Base-by-base conservation (phyloP, 352 stramenopile species). In the Phytophthora fragariaefolia region DNA sequence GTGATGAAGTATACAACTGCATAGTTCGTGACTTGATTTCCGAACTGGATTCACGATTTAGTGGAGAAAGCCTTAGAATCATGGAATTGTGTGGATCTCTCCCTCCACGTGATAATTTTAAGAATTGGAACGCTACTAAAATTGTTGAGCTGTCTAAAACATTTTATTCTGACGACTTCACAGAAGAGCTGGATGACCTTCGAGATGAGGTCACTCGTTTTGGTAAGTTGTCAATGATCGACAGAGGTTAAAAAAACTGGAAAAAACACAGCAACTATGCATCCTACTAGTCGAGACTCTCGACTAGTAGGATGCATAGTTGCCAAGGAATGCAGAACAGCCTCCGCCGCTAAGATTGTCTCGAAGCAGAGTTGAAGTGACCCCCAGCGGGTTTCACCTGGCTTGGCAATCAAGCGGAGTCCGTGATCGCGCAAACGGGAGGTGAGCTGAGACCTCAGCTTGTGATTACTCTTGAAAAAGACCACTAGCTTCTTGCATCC, bases 1-100 rank as follows among this genome's bases (percentile, higher is more conserved):
- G 34, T 32, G 28, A 56, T 8, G 28, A 56, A 18, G 49, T 56
- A 22, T 56, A 32, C 15, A 27, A 22, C 1, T 22, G 26, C 10
- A 56, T 56, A 12, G 4, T 56, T 17, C 24, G 26, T 18, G n/a
- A 17, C 10, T 28, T 56, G 38, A 34, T 56, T 30, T 23, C 22
- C 9, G 28, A 43, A 18, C n/a, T 56, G 13, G 49, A 56, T 27
- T 34, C 13, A 13, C 49, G n/a, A 13, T 56, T 45, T 28, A 45
- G 28, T 30, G 34, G n/a, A 2, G 18, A 30, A 13, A 18, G 18
- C 5, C 18, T 56, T 15, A 15, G 5, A 8, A 18, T 56, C 4
- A 18, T 56, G 18, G 27, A 56, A 28, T 34, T 56, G 9, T 47
- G 40, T 17, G n/a, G 40, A 17, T 22, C 40, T 12, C 18, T 47